Conservation (phyloP, 768 basidiomycete genomes). For the Inosperma sp. region DNA sequence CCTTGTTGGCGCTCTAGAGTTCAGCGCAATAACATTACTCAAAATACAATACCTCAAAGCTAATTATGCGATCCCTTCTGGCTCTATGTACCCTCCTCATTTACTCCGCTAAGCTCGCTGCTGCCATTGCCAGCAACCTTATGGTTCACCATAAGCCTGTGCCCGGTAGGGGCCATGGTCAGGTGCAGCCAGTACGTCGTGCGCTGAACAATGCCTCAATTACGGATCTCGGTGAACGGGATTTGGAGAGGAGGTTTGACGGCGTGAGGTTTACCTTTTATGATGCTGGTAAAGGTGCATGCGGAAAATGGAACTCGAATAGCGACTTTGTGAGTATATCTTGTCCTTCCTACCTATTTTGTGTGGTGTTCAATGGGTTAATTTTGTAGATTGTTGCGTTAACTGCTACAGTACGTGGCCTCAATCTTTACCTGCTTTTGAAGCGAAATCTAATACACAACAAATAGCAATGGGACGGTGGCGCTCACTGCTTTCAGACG, state of each 20-base stretch:
- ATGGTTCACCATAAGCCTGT: neutral
- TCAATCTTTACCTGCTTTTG: neutral
- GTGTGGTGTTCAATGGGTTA: conserved; percentile 1
- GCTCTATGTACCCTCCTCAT: neutral
- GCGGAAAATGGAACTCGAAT: conserved; percentile 25
- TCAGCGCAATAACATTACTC: too few species aligned
- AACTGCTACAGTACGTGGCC: conserved; percentile 19
- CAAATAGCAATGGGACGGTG: conserved; percentile 23
- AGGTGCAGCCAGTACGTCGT: neutral
- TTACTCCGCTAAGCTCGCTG: neutral
- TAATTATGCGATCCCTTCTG: conserved; percentile 3
- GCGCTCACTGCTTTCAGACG: conserved; percentile 42
- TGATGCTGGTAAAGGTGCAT: conserved; percentile 34
- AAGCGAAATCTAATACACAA: neutral
- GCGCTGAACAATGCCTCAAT: neutral
- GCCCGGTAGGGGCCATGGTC: neutral
- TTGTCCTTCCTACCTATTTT: neutral
- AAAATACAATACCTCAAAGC: too few species aligned
- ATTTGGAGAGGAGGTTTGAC: conserved; percentile 38
- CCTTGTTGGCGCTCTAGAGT: too few species aligned
- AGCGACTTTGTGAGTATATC: conserved; percentile 23
- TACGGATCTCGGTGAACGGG: conserved; percentile 11
- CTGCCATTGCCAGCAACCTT: conserved; percentile 2
- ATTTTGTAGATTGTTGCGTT: conserved; percentile 23
- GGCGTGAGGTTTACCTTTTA: conserved; percentile 53